Evolutionary conservation across 2,329 filamentous ascomycete genomes (phyloP), one percentile per base, ranked within the genome.

Genomic region (Aaosphaeria pasadenensis): DNA sequence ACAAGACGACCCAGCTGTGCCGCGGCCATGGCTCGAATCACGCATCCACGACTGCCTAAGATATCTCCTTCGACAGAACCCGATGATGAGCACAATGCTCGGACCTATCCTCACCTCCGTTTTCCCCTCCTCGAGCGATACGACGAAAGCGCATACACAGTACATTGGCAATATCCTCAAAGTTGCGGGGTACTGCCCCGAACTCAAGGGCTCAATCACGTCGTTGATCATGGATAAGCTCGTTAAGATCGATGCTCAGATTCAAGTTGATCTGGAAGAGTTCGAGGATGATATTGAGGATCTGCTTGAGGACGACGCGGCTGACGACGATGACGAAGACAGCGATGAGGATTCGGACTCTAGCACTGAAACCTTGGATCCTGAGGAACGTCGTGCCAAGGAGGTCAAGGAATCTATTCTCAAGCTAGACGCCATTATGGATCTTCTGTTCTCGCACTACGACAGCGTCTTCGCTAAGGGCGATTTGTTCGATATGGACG

Each of bases 191-290:
- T 96, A 96, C 64, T 83, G 87, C 1, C 86, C 89, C 0, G 85
- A 88, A 50, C 74, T 96, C 33, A 86, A 86, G 52, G 83, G 87
- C 6, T 88, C 95, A 52, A 84, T 97, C 28, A 79, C 96, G 54
- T 85, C 90, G 47, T 75, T 95, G 9, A 87, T 97, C 42, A 87
- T 91, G 39, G 88, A 92, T 58, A 86, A 89, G 53, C 79, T 97
- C 6, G 89, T 97, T 62, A 94, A 94, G 71, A 89, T 97, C 49
- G 94, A 99, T 66, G 90, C 95, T 1, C 89, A 96, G 66, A 94
- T 97, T 70, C 92, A 96, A 71, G 82, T 91, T 43, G 91, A 97
- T 62, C 76, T 97, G 61, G 91, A 97, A 53, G 91, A 97, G 59
- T 75, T 96, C 52, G 92, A 96, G 53, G 92, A 97, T 54, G 89